Base-by-base conservation (phyloP, 106 monocot genomes). In the Alisma plantagoaquatica region DNA sequence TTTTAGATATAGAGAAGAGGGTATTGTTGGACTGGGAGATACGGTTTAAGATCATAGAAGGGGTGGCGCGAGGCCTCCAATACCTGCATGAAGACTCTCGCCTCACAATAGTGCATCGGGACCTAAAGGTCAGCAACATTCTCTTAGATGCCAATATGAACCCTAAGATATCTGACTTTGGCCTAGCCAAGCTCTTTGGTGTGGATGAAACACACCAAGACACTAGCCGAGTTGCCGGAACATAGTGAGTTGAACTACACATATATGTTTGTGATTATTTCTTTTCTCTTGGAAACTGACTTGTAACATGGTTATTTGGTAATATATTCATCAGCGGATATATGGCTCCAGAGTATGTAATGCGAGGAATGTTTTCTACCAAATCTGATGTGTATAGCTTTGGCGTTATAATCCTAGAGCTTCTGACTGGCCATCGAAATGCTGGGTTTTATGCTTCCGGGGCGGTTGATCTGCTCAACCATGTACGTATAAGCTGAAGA, bases 161-260 rank as follows among this genome's bases (percentile, higher is more conserved):
- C 18, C n/a, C 49, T 6, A 49, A 49, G 49, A 23, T 23, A 23
- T 49, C 49, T 8, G 49, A 49, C 49, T 49, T 49, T 14, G 21
- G 21, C 7, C 27, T 49, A 27, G 8, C 21, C 2, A 49, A 27
- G 49, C 21, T 49, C 49, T 49, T 49, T 0, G 22, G 21, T 7
- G 49, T 1, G 4, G 49, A 49, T 20, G 3, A 49, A 24, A 49
- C 18, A 1, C 48, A 49, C 10, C 23, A 21, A 11, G 10, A 10
- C 48, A 49, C 48, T 12, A 49, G 23, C 26, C 48, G 48, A 20
- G 48, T 49, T 49, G 48, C 26, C 16, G 48, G 48, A 49, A 49
- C 48, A 20, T 49, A 17, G 48, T 49, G 26, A 49, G 48, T 16
- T 2, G 20, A 48, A 2, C 4, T 8, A n/a, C n/a, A n/a, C n/a